A percentile compares a stretch with the other conserved stretches of the same genome.
phyloP scores from a whole-genome alignment of 805 yeast species.

The Dipodascus geniculatus region DNA sequence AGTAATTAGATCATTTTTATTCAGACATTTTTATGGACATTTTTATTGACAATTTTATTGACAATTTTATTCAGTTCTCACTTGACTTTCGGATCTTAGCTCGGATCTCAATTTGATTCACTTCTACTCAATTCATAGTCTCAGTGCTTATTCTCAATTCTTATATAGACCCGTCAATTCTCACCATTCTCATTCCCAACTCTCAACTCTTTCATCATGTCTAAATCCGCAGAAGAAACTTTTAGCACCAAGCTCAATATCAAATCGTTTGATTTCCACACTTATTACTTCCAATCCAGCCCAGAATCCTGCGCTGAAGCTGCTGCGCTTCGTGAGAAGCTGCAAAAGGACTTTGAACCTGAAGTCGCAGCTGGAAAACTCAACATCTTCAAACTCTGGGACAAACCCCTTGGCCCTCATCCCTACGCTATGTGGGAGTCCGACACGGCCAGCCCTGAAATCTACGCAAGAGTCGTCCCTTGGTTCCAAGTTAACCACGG shows the following conservation, averaged over 20 bases:
- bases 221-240: neutral
- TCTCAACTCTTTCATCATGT: too few relatives aligned
- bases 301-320: slow-evolving; percentile 28
- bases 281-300: slow-evolving; percentile 35
- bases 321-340: slow-evolving; percentile 28
- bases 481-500: slow-evolving; percentile 45
- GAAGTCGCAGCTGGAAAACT: slow-evolving; percentile 31
- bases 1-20: too few relatives aligned
- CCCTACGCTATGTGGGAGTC: slow-evolving; percentile 48
- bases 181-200: too few relatives aligned
- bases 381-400: slow-evolving; percentile 35
- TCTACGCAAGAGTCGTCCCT: slow-evolving; percentile 35
- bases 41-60: too few relatives aligned
- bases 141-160: too few relatives aligned
- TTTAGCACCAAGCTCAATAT: slow-evolving; percentile 10
- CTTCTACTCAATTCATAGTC: too few relatives aligned
- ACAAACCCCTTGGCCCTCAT: slow-evolving; percentile 45
- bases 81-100: too few relatives aligned
- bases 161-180: too few relatives aligned
- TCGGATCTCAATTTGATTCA: too few relatives aligned
- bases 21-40: too few relatives aligned
- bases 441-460: slow-evolving; percentile 37
- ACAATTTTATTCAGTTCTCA: too few relatives aligned
- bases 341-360: slow-evolving; percentile 31
- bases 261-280: slow-evolving; percentile 42